Percentiles rank a stretch among this genome's conserved stretches.
Conservation (phyloP, 1,139 yeast species). For the Blastobotrys ciferrii region DNA sequence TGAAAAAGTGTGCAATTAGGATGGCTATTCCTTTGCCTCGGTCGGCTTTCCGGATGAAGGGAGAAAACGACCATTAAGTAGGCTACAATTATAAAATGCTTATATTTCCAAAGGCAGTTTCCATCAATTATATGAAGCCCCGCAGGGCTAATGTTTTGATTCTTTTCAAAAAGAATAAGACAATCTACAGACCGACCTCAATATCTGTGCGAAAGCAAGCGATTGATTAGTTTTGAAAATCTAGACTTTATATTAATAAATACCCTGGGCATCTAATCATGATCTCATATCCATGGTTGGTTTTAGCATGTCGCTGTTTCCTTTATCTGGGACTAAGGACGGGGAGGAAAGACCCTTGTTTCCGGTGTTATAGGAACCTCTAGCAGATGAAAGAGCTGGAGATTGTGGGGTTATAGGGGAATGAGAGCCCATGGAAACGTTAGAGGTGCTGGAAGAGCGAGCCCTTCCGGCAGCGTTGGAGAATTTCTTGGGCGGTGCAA, state of each 20-base stretch:
- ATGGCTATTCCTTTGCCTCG: too few relatives aligned
- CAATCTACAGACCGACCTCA: background rate
- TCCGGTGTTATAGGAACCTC: constrained; percentile 10
- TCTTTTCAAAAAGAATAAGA: background rate
- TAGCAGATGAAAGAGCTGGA: constrained; percentile 3
- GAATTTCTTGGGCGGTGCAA: constrained; percentile 35
- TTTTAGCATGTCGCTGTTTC: constrained; percentile 28
- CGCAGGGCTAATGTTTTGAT: too few relatives aligned
- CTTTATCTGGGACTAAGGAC: constrained; percentile 28
- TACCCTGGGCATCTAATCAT: constrained; percentile 2
- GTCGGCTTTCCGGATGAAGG: too few relatives aligned
- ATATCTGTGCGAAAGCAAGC: too few relatives aligned
- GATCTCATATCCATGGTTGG: constrained; percentile 34
- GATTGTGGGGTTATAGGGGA: constrained; percentile 7
- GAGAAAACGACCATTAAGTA: too few relatives aligned
- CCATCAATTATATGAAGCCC: too few relatives aligned
- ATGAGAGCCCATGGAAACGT: constrained; percentile 7
- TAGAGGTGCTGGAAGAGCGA: constrained; percentile 8
- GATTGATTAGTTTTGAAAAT: background rate
- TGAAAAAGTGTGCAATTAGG: too few relatives aligned
- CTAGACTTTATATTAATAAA: background rate
- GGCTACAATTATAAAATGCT: too few relatives aligned
- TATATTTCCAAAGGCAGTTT: too few relatives aligned
- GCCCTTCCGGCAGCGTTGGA: constrained; percentile 17
- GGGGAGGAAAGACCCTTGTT: constrained; percentile 4